A percentile compares a stretch with the other conserved stretches of the same genome.
Conservation (phyloP, 1,284 basidiomycete genomes). For the Irpex sp. region DNA sequence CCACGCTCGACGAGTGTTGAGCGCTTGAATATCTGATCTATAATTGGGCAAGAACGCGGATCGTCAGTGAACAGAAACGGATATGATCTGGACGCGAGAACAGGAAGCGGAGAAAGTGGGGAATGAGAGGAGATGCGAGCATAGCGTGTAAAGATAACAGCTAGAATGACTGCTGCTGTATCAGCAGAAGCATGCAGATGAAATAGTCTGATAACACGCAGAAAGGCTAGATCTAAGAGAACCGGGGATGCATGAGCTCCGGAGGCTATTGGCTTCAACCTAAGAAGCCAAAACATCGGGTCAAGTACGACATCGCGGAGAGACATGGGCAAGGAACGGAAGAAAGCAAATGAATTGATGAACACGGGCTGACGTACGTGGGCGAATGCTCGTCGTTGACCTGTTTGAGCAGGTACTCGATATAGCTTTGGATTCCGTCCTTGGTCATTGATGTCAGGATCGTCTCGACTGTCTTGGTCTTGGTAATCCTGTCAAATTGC, state of each 20-base stretch:
- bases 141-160: not conserved
- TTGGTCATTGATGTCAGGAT: constrained; percentile 77
- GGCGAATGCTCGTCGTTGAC: constrained; percentile 43
- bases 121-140: not conserved
- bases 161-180: not conserved
- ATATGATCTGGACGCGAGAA: constrained; percentile 4
- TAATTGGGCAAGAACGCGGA: constrained; percentile 1
- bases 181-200: not conserved
- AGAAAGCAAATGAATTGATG: not conserved
- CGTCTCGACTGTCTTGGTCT: constrained; percentile 90
- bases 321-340: not conserved
- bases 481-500: constrained; percentile 91
- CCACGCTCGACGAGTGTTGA: constrained; percentile 70
- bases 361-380: constrained; percentile 1
- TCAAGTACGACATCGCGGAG: not conserved
- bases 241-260: not conserved
- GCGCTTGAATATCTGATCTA: constrained; percentile 44
- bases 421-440: constrained; percentile 77
- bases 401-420: constrained; percentile 67
- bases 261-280: not conserved
- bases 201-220: not conserved
- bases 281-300: not conserved
- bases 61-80: constrained; percentile 11
- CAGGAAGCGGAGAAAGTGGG: constrained; percentile 13
- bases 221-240: not conserved